Evolutionary conservation across 2,329 filamentous ascomycete species (phyloP), one percentile per base, ranked within the genome.

Genomic region (Penicillium sp.): DNA sequence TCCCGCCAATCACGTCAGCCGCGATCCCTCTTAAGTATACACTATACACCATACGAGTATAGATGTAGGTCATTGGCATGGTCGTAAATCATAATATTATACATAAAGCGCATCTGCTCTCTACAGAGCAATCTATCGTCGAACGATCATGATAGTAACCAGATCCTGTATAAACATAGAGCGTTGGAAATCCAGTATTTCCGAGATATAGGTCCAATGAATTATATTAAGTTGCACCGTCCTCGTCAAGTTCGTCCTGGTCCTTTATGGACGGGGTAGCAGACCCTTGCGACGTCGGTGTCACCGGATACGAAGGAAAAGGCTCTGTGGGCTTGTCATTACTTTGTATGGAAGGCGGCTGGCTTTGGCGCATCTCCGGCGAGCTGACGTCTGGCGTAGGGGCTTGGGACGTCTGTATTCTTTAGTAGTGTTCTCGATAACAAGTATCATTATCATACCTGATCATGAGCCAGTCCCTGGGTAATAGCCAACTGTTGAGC

Each of bases 401-500:
- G 30, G 40, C 33, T 20, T 57, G 47, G n/a, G n/a, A 28, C 24
- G 33, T 26, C 52, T 48, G 16, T 42, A 20, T 30, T 33, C n/a
- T 11, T 47, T 28, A 35, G 47, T 12, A 14, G 20, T 45, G n/a
- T 14, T 14, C 20, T 24, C 12, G 33, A 14, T 23, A 35, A 50
- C 20, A 23, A 24, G 14, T 33, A 38, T 26, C 23, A 23, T 7
- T 3, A 18, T 33, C 62, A 55, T 66, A 76, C 74, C 66, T 65
- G 63, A 49, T 67, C 62, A 21, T 60, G 62, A 49, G 66, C 62
- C 16, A 86, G 66, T 1, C 84, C 84, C 26, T 80, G 77, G 57
- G 77, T 77, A 11, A 78, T 63, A 9, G 85, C 84, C 20, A 86
- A 66, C 46, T 77, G 74, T 33, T 79, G 77, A 3, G 84, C 85